These are phyloP conservation scores for Ajuga chamaepitys DNA, from an alignment of 257 asterid genomes.

Conservation along the genomic window DNA sequence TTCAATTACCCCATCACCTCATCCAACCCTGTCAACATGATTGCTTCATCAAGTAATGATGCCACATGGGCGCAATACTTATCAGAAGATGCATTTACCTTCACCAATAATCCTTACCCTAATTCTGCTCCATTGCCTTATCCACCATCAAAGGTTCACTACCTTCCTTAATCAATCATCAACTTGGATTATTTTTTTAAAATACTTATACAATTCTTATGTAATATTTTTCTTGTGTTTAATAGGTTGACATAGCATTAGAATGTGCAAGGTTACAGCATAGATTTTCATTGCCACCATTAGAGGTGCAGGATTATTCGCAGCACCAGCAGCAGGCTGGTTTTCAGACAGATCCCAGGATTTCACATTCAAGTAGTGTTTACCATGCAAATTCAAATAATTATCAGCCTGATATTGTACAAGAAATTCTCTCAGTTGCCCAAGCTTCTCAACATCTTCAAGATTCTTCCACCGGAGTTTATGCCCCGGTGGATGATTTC, in stretches of 20 bases:
- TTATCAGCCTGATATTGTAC: slow-evolving; percentile 47
- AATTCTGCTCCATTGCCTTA: slow-evolving; percentile 30
- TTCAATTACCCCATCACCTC: slow-evolving; percentile 28
- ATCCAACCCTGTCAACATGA: slow-evolving; percentile 28
- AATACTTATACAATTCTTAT: too few species aligned
- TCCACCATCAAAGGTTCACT: slow-evolving; percentile 71
- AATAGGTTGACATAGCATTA: slow-evolving; percentile 74
- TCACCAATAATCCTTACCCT: slow-evolving; percentile 34
- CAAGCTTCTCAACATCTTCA: slow-evolving; percentile 74
- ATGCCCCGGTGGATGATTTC: slow-evolving; percentile 43
- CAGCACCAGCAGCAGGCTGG: slow-evolving; percentile 2
- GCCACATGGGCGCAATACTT: slow-evolving; percentile 71
- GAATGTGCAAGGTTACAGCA: slow-evolving; percentile 91
- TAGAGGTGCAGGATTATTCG: slow-evolving; percentile 63
- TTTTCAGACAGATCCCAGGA: slow-evolving; percentile 25
- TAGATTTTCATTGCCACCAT: slow-evolving; percentile 59
- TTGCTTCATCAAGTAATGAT: slow-evolving; percentile 31
- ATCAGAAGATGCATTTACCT: slow-evolving; percentile 66
- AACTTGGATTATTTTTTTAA: too few species aligned
- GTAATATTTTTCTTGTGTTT: too few species aligned
- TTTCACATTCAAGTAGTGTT: slow-evolving; percentile 20
- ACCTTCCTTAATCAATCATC: too few species aligned
- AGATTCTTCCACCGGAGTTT: slow-evolving; percentile 35
- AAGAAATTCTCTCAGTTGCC: slow-evolving; percentile 77
- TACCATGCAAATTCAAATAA: slow-evolving; percentile 27